phyloP scores from a whole-genome alignment of 805 yeast genomes.

The Monosporozyma yasuniensis region DNA sequence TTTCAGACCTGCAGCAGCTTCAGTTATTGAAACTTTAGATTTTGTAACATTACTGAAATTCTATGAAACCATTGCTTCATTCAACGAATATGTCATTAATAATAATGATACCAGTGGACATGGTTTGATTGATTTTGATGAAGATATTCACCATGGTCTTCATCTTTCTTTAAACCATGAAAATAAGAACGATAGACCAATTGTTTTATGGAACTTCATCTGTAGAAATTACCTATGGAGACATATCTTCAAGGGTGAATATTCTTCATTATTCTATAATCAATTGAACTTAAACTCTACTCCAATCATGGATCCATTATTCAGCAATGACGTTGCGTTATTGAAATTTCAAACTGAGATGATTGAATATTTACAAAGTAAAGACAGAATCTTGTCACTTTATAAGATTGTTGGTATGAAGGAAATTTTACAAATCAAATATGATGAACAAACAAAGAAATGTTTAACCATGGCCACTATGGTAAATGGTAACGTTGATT shows the following conservation, averaged over 20 bases:
- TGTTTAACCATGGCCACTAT: constrained; percentile 19
- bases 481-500: constrained; percentile 21
- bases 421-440: constrained; percentile 14
- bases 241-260: constrained; percentile 23
- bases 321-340: constrained; percentile 15
- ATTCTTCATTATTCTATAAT: constrained; percentile 13
- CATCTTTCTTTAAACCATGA: constrained; percentile 23
- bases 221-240: constrained; percentile 25
- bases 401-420: constrained; percentile 12
- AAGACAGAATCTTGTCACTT: constrained; percentile 17
- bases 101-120: constrained; percentile 8
- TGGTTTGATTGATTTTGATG: constrained; percentile 18
- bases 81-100: constrained; percentile 5
- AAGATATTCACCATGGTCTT: constrained; percentile 24
- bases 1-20: constrained; percentile 10
- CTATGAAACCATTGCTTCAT: constrained; percentile 11
- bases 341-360: constrained; percentile 19
- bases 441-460: constrained; percentile 17
- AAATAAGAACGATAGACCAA: constrained; percentile 14
- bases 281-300: constrained; percentile 11
- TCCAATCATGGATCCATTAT: constrained; percentile 21
- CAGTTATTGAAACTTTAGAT: constrained; percentile 14
- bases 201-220: constrained; percentile 23
- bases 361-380: constrained; percentile 22
- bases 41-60: constrained; percentile 20